Evolutionary conservation across 2,329 filamentous ascomycete genomes (phyloP).

Genomic region (Coniochaeta sp.): DNA sequence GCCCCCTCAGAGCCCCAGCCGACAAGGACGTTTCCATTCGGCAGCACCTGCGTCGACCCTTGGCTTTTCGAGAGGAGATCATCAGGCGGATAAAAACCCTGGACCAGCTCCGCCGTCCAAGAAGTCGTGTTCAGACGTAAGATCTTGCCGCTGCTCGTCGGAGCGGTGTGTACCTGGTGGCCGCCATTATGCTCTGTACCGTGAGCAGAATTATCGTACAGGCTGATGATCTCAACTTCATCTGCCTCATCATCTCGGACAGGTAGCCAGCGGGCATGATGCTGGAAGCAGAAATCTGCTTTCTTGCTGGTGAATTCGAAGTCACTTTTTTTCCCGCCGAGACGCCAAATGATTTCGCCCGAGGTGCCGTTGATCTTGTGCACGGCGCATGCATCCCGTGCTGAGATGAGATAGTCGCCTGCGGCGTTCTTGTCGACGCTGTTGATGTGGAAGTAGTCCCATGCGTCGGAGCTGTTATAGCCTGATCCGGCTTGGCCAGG

Average conservation of each 20-base stretch:
- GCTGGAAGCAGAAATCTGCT: conserved; percentile 33
- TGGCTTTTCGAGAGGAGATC: conserved; percentile 18
- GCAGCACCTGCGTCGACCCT: conserved; percentile 43
- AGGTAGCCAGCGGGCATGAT: conserved; percentile 36
- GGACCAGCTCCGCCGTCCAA: conserved; percentile 34
- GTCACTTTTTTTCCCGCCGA: conserved; percentile 33
- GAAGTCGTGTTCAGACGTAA: conserved; percentile 33
- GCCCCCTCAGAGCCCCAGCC: conserved; percentile 47
- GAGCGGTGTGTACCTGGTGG: conserved; percentile 13
- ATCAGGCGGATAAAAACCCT: conserved; percentile 36
- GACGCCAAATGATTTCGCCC: conserved; percentile 35
- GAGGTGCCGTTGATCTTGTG: conserved; percentile 32
- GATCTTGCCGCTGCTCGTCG: conserved; percentile 34
- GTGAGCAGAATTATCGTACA: conserved; percentile 44
- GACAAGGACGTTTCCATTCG: conserved; percentile 44
- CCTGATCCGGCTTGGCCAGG: conserved; percentile 28
- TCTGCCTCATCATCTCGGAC: conserved; percentile 21
- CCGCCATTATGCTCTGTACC: conserved; percentile 26
- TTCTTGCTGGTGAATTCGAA: conserved; percentile 24
- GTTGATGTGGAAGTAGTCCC: conserved; percentile 46
- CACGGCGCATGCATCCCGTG: conserved; percentile 31
- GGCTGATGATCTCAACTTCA: conserved; percentile 30
- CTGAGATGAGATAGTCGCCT: conserved; percentile 39
- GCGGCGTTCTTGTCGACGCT: conserved; percentile 34
- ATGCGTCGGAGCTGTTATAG: conserved; percentile 21